A percentile compares a stretch with the other conserved stretches of the same genome.
These are phyloP conservation scores for Trichoderma endophyticum DNA, from an alignment of 2,329 filamentous ascomycete species.

Conservation along the genomic window DNA sequence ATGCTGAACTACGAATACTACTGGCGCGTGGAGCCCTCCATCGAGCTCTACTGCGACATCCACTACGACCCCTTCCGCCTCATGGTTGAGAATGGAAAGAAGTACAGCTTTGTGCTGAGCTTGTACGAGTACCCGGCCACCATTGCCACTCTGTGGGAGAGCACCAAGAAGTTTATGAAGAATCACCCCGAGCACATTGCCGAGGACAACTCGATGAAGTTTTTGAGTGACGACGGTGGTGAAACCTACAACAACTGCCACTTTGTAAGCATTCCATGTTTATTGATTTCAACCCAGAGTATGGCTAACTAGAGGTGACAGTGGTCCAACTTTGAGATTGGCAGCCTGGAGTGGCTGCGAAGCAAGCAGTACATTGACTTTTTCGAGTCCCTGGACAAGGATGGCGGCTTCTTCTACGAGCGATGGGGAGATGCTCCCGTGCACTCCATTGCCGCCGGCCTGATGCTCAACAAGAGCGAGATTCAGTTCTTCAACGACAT, in stretches of 20 bases:
- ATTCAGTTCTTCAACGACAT: slow-evolving; percentile 99
- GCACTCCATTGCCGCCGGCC: slow-evolving; percentile 88
- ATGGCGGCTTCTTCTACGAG: slow-evolving; percentile 98
- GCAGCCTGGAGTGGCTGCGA: slow-evolving; percentile 88
- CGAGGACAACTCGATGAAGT: slow-evolving; percentile 81
- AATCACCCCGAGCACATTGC: slow-evolving; percentile 85
- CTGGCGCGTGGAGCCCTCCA: slow-evolving; percentile 97
- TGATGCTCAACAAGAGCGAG: slow-evolving; percentile 88
- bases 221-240: slow-evolving; percentile 87
- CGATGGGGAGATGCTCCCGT: slow-evolving; percentile 97
- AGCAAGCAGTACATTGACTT: slow-evolving; percentile 86
- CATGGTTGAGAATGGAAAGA: slow-evolving; percentile 95
- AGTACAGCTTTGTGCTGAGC: slow-evolving; percentile 95
- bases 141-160: slow-evolving; percentile 94
- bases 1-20: slow-evolving; percentile 99
- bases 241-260: slow-evolving; percentile 96
- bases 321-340: slow-evolving; percentile 99
- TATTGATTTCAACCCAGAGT: background rate
- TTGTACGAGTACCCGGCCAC: slow-evolving; percentile 96
- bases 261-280: slow-evolving; percentile 61
- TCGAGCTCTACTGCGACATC: slow-evolving; percentile 95
- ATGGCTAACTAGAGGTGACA: slow-evolving; percentile 35
- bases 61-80: slow-evolving; percentile 94
- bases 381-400: slow-evolving; percentile 81
- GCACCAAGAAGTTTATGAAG: slow-evolving; percentile 89